These are phyloP conservation scores for Lanmaoa pseudosensibilis DNA, from an alignment of 768 basidiomycete genomes.

Conservation along the genomic window DNA sequence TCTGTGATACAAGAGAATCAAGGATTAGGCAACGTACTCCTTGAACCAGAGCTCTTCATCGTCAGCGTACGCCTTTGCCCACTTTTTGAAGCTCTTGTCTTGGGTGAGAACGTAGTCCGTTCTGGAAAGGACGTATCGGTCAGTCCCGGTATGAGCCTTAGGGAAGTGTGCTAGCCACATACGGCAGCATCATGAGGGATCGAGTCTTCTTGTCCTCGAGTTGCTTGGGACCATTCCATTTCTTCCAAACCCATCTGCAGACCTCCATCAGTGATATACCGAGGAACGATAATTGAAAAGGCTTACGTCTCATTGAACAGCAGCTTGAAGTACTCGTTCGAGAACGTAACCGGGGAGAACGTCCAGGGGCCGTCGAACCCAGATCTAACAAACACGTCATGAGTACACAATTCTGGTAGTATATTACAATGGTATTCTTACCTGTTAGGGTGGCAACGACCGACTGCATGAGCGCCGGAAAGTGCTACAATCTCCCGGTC, in stretches of 20 bases:
- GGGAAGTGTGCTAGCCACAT: slow-evolving; percentile 31
- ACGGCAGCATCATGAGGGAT: slow-evolving; percentile 95
- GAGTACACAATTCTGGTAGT: neutral
- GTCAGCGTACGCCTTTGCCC: slow-evolving; percentile 82
- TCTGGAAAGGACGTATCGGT: slow-evolving; percentile 32
- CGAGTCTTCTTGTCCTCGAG: slow-evolving; percentile 89
- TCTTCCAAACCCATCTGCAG: slow-evolving; percentile 83
- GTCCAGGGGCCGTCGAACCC: slow-evolving; percentile 94
- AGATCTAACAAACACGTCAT: slow-evolving; percentile 41
- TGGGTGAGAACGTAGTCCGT: slow-evolving; percentile 86
- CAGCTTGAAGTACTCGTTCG: slow-evolving; percentile 85
- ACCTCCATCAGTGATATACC: neutral
- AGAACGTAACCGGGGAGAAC: slow-evolving; percentile 86
- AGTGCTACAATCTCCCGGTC: slow-evolving; percentile 98
- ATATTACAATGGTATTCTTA: slow-evolving; percentile 26
- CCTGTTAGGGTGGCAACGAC: slow-evolving; percentile 89
- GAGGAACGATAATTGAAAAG: neutral
- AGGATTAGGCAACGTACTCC: slow-evolving; percentile 59
- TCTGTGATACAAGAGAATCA: neutral
- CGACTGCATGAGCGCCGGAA: slow-evolving; percentile 91
- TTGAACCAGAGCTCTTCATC: slow-evolving; percentile 88
- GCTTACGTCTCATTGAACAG: slow-evolving; percentile 80
- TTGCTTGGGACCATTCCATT: slow-evolving; percentile 94
- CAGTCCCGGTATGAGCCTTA: neutral
- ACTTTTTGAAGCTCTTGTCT: slow-evolving; percentile 93